Conservation (phyloP, 2,329 filamentous ascomycete genomes). For the Pyricularia grisea region DNA sequence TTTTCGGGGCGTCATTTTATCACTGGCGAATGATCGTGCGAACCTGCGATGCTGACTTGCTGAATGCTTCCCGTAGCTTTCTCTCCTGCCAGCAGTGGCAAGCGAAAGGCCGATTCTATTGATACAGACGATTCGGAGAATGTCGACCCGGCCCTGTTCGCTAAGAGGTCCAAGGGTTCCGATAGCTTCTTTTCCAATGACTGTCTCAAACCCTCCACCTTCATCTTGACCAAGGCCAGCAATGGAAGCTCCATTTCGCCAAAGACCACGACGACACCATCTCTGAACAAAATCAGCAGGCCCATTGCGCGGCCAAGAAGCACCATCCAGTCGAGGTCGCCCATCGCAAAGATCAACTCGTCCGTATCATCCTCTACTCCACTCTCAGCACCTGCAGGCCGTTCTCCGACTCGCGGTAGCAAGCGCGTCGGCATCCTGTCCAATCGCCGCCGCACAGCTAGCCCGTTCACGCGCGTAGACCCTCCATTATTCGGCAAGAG, state of each 20-base stretch:
- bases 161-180: slow-evolving; percentile 49
- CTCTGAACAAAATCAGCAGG: slow-evolving; percentile 19
- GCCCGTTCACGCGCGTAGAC: slow-evolving; percentile 59
- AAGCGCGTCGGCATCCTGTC: slow-evolving; percentile 62
- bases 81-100: slow-evolving; percentile 27
- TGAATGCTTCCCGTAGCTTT: slow-evolving; percentile 23
- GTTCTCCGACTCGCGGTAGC: slow-evolving; percentile 60
- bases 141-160: slow-evolving; percentile 45
- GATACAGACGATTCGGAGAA: slow-evolving; percentile 50
- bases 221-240: slow-evolving; percentile 32
- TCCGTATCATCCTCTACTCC: slow-evolving; percentile 28
- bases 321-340: slow-evolving; percentile 44
- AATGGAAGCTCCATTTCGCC: background rate
- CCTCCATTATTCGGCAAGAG: slow-evolving; percentile 50
- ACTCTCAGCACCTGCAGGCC: slow-evolving; percentile 63
- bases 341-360: slow-evolving; percentile 34
- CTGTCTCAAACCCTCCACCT: slow-evolving; percentile 37
- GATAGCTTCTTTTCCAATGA: slow-evolving; percentile 32
- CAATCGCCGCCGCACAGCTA: slow-evolving; percentile 51
- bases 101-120: slow-evolving; percentile 49
- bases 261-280: slow-evolving; percentile 16
- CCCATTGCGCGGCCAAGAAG: slow-evolving; percentile 23
- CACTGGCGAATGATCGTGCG: background rate
- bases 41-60: background rate
- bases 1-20: background rate